Conservation (phyloP, 1,139 yeast genomes). For the Meyerozyma elateridarum region DNA sequence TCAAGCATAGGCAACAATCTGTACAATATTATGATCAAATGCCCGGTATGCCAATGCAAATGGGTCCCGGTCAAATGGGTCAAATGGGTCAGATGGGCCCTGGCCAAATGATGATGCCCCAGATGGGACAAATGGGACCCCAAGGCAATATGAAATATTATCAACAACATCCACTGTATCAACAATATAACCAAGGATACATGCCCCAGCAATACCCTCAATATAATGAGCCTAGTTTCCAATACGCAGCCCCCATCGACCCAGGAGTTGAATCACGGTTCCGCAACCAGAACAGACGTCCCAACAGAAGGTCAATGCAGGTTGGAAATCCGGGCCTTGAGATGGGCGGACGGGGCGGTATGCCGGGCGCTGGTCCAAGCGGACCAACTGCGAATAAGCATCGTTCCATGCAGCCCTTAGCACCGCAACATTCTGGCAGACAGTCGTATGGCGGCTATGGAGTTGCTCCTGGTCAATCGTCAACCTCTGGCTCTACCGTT, state of each 20-base stretch:
- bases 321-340: constrained; percentile 35
- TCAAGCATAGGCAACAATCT: constrained; percentile 15
- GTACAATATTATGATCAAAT: constrained; percentile 15
- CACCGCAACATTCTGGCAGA: constrained; percentile 4
- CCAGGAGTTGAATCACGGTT: constrained; percentile 25
- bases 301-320: constrained; percentile 33
- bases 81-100: no score
- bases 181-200: constrained; percentile 4
- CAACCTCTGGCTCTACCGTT: no score
- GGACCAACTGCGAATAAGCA: constrained; percentile 13
- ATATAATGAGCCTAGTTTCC: constrained; percentile 3
- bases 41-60: no score
- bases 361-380: constrained; percentile 33
- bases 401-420: constrained; percentile 12
- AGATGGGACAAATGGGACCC: no score
- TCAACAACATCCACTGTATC: constrained; percentile 3
- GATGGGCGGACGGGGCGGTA: constrained; percentile 49
- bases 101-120: no score
- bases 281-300: constrained; percentile 24
- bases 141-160: constrained; percentile 6
- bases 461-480: no score
- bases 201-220: not conserved
- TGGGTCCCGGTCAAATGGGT: no score
- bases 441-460: constrained; percentile 3
- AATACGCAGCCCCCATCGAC: constrained; percentile 25